Base-by-base conservation (phyloP, 805 yeast species). In the Cyberlindnera mississippiensis region DNA sequence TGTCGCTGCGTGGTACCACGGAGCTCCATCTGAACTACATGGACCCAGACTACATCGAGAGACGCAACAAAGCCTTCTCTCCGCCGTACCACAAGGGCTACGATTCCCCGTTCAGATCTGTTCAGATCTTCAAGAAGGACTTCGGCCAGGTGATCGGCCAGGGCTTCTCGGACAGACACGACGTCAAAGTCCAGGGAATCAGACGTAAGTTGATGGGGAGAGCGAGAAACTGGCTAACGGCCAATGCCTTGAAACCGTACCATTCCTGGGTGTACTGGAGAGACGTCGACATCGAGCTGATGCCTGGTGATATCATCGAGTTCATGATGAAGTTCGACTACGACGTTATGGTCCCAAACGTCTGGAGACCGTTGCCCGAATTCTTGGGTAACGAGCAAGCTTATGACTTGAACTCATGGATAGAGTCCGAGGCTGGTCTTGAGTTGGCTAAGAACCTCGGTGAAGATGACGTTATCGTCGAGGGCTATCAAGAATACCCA, bases 331-430 rank as follows among this genome's bases (percentile, higher is more conserved):
- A 74, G 48, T 70, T 69, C 48, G 74, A 76, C 49, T 81, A 72
- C 57, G 95, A 85, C 56, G 84, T 85, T 13, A 71, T 85, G 61
- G 74, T 83, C 30, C 95, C 88, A 22, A 88, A 93, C 57, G 96
- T 93, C 27, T 93, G 99, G 99, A 75, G 99, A 54, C 99, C 98
- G 2, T 71, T 93, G 47, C 99, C 99, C 3, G 83, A 81, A 35
- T 93, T 90, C 65, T 74, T 93, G 48, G 95, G 93, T 15, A 77
- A 78, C 50, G 95, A 86, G 60, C 99, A 93, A 64, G 89, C 98
- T 1, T 93, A 93, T 62, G 99, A 93, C 64, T 75, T 93, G 59
- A 93, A 93, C 65, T 86, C 97, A 12, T 93, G 99, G 99, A 76
- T 87, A 43, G 99, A 93, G 66, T 79, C 90, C 3, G 83, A 79